Evolutionary conservation across 2,329 filamentous ascomycete genomes (phyloP), one percentile per base, ranked within the genome.

Genomic region (Tolypocladium cylindrosporum): DNA sequence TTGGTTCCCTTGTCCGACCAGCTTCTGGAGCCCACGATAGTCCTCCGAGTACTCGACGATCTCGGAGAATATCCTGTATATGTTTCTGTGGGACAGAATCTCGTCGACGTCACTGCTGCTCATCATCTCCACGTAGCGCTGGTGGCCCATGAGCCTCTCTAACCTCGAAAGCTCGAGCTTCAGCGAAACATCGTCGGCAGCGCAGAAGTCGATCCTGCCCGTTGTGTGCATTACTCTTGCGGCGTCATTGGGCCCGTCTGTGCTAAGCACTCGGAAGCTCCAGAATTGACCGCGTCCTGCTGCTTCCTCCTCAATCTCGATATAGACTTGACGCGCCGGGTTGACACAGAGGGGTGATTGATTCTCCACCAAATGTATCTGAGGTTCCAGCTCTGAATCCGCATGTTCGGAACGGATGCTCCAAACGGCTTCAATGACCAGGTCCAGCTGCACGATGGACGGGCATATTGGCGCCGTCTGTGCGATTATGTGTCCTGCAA

Each of bases 401-500:
- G 64, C 3, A 48, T 16, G 6, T 13, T 71, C 64, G 0, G 68
- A 61, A 14, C 62, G 58, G 1, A 77, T 57, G 55, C 66, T 74
- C 2, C 60, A 55, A 0, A 75, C 51, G 1, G 68, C 64, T 11
- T 71, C 67, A 40, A 71, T 62, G 3, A 61, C 71, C 1, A 78
- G 61, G 24, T 67, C 65, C 1, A 68, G 16, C 40, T 58, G 58
- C 0, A 78, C 56, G 0, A 72, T 76, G 0, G 66, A 70, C 0
- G 77, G 77, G 42, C 67, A 71, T 43, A 72, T 71, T 1, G 74
- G 67, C 0, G 72, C 74, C 0, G 73, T 71, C 39, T 70, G 58
- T 0, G 69, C 71, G 50, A 77, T 73, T 2, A 74, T 48, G 58
- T 81, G 77, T 9, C 70, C 71, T 0, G 63, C 57, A 0, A 79